A percentile compares a stretch with the other conserved stretches of the same genome.
Evolutionary conservation across 2,329 filamentous ascomycete genomes (phyloP).

Genomic region (Clarireedia sp.): DNA sequence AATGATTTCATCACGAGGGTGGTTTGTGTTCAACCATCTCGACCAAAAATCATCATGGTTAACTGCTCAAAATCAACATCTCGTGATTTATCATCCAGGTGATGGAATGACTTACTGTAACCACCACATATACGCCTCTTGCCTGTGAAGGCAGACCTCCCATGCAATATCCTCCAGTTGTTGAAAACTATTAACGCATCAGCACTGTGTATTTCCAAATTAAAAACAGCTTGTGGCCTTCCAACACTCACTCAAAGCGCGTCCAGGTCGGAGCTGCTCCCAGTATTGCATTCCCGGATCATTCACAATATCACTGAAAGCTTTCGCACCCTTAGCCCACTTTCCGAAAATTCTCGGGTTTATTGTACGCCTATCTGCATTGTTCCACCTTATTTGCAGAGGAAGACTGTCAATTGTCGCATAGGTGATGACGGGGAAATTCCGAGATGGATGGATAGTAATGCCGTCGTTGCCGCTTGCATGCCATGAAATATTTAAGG

Average conservation of each 20-base stretch:
- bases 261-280: conserved; percentile 74
- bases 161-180: conserved; percentile 92
- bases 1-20: conserved; percentile 29
- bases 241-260: conserved; percentile 56
- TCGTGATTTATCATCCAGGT: background rate
- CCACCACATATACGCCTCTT: conserved; percentile 82
- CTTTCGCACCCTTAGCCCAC: conserved; percentile 77
- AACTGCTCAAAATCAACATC: conserved; percentile 39
- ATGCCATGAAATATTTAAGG: conserved; percentile 61
- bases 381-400: conserved; percentile 82
- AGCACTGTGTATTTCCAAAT: background rate
- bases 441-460: conserved; percentile 62
- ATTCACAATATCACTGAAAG: conserved; percentile 64
- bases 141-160: conserved; percentile 73
- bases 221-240: background rate
- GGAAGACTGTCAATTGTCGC: background rate
- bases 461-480: conserved; percentile 82
- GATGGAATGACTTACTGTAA: conserved; percentile 58
- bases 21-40: conserved; percentile 65
- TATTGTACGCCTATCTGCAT: conserved; percentile 68
- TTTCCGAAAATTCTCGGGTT: background rate
- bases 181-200: conserved; percentile 62
- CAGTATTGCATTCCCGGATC: conserved; percentile 62
- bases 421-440: conserved; percentile 61
- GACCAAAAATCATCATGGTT: conserved; percentile 76